Evolutionary conservation across 2,329 filamentous ascomycete genomes (phyloP), one percentile per base, ranked within the genome.

Genomic region (Penicillium sp.): DNA sequence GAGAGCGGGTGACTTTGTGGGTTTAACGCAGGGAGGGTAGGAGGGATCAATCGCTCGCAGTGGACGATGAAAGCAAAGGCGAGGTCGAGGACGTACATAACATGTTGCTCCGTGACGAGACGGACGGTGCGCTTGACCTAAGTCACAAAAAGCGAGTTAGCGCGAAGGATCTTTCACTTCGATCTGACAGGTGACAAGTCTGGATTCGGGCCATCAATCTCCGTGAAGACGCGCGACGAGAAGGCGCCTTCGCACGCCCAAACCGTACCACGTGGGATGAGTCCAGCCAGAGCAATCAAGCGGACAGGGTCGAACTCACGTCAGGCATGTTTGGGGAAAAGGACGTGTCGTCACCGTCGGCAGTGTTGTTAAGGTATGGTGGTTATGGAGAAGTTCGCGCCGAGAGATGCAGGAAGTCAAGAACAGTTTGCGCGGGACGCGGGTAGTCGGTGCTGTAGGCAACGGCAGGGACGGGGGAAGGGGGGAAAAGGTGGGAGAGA

Each of bases 71-170:
- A 55, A 42, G 42, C 54, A 28, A 52, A 61, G 60, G 52, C 55
- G 63, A 64, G 17, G 56, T 31, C 57, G 43, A 50, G 45, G 56
- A 85, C 89, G 79, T 86, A 96, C 92, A 92, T 90, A 78, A 92
- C 86, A 75, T 88, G 86, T 79, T 98, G 94, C 81, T 95, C 89
- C 54, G 95, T 98, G 68, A 97, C 85, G 80, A 99, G 87, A 86
- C 94, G 96, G 79, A 99, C 84, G 73, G 87, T 90, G 73, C 95
- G 88, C 85, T 97, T 90, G 71, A 89, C 79, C 88, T 90, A 69
- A 54, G 62, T 38, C 28, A 41, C 54, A 42, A 50, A 43, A 42
- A 48, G 42, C 28, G 25, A 47, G 57, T 73, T 61, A 74, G 69
- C 59, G 49, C 31, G 8, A 4, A 35, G 31, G n/a, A n/a, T 4